A percentile compares a stretch with the other conserved stretches of the same genome.
These are phyloP conservation scores for Komagataella pastoris DNA, from an alignment of 805 yeast genomes.

Conservation along the genomic window DNA sequence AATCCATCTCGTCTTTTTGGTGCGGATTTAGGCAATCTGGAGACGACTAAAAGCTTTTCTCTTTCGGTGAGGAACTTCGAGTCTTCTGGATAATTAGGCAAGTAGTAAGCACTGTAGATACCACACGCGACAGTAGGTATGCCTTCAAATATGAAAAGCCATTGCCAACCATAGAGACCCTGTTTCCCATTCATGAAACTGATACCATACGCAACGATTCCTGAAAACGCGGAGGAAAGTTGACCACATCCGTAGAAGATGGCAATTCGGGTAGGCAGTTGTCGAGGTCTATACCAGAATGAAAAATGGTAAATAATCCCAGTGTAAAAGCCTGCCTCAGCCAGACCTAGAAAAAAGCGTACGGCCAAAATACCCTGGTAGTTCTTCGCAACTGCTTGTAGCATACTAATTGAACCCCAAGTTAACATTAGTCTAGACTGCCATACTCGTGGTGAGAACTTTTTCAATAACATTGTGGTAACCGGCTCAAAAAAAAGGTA, in stretches of 20 bases:
- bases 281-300: conserved; percentile 5
- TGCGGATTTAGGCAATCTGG: neutral
- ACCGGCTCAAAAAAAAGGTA: conserved; percentile 28
- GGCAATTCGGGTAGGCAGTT: conserved; percentile 22
- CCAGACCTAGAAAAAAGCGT: conserved; percentile 24
- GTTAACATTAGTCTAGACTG: conserved; percentile 18
- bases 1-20: too few relatives aligned
- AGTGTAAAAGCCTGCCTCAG: conserved; percentile 27
- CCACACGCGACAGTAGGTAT: conserved; percentile 18
- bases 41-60: conserved; percentile 4
- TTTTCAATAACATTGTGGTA: conserved; percentile 19
- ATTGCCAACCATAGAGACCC: conserved; percentile 38
- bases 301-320: conserved; percentile 23
- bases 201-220: conserved; percentile 34
- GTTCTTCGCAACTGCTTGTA: conserved; percentile 20
- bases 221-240: conserved; percentile 23
- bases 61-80: conserved; percentile 14
- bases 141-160: conserved; percentile 42
- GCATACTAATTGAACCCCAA: conserved; percentile 25
- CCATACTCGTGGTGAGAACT: conserved; percentile 23
- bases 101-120: conserved; percentile 8
- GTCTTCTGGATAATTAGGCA: conserved; percentile 15
- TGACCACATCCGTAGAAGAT: conserved; percentile 22
- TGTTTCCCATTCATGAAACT: conserved; percentile 31
- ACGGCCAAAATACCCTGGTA: conserved; percentile 13